Base-by-base conservation (phyloP, 1,284 basidiomycete species). In the Leccinum subfulvum region DNA sequence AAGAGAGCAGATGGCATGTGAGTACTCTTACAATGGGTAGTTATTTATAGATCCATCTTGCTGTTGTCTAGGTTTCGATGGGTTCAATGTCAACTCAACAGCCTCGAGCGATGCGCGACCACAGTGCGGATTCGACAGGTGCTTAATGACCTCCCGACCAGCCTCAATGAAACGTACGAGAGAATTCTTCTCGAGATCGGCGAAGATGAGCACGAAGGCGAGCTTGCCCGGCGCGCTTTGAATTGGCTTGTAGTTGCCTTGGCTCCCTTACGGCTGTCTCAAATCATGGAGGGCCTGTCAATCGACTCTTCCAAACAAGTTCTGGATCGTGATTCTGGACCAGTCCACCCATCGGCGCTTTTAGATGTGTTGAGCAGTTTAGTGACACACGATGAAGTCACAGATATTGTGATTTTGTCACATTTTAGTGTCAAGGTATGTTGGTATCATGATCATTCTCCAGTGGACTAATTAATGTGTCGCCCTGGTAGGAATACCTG, bases 21-120 rank as follows among this genome's bases (percentile, higher is more conserved):
- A 41, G 39, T 41, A 0, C 16, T 4, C 7, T 47, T 11, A 47
- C 18, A 3, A 3, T 1, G 18, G 4, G 4, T 47, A 47, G 10
- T 3, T 18, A 21, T 47, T 18, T 1, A 47, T 18, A 7, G 2
- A 35, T 1, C 3, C 16, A 30, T 37, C 1, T 10, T 6, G 11
- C 2, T 14, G 11, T 37, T 23, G 1, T 4, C 4, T 28, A 64
- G 62, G 63, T 65, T 66, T 6, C 57, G 65, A 14, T 67, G 65
- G 65, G 55, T 58, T 1, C 58, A 64, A 4, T 65, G 64, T 56
- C 64, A 67, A 35, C 57, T 65, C 4, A 2, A 9, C 30, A 23
- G 1, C 0, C 35, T 65, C 2, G 16, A 44, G 18, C 30, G 16
- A 51, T 66, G 63, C 8, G 14, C 55, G 10, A 67, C 65, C 0